Conservation (phyloP, 2,329 filamentous ascomycete genomes). For the Rhexocercosporidium sp. region DNA sequence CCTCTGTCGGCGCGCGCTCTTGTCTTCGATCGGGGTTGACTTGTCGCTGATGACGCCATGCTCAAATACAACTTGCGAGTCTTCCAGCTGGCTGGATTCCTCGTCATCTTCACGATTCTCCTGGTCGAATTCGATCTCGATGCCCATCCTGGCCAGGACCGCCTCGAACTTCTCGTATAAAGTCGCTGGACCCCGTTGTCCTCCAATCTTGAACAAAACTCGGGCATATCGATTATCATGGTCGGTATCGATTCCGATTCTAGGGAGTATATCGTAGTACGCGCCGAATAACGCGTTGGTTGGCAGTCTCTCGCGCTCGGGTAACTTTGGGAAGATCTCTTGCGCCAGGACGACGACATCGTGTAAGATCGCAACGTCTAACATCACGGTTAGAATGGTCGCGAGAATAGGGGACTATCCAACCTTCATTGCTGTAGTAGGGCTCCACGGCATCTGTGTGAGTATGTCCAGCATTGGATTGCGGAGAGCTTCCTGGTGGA, state of each 20-base stretch:
- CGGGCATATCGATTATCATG: constrained; percentile 77
- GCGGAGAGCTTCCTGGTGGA: constrained; percentile 34
- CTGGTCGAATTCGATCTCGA: constrained; percentile 67
- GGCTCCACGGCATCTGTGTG: constrained; percentile 40
- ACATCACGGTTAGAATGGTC: constrained; percentile 19
- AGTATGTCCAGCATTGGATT: constrained; percentile 34
- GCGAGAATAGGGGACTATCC: constrained; percentile 19
- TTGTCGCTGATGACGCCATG: constrained; percentile 21
- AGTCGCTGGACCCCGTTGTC: constrained; percentile 59
- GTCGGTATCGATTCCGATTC: constrained; percentile 72
- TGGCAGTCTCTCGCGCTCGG: constrained; percentile 67
- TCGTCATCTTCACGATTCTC: constrained; percentile 34
- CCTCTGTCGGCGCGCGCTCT: constrained; percentile 26
- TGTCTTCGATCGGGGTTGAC: constrained; percentile 25
- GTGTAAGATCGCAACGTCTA: constrained; percentile 81
- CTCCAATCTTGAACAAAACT: constrained; percentile 80
- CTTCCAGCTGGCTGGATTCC: constrained; percentile 24
- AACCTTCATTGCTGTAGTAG: constrained; percentile 68
- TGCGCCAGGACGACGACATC: constrained; percentile 77
- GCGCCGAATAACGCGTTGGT: constrained; percentile 81
- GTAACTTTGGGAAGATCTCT: constrained; percentile 60
- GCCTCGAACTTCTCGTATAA: constrained; percentile 74
- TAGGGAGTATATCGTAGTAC: constrained; percentile 77
- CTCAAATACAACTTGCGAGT: constrained; percentile 15
- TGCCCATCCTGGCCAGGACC: constrained; percentile 71